Evolutionary conservation across 2,329 filamentous ascomycete genomes (phyloP), one percentile per base, ranked within the genome.

Genomic region (Aspergillus flavus): DNA sequence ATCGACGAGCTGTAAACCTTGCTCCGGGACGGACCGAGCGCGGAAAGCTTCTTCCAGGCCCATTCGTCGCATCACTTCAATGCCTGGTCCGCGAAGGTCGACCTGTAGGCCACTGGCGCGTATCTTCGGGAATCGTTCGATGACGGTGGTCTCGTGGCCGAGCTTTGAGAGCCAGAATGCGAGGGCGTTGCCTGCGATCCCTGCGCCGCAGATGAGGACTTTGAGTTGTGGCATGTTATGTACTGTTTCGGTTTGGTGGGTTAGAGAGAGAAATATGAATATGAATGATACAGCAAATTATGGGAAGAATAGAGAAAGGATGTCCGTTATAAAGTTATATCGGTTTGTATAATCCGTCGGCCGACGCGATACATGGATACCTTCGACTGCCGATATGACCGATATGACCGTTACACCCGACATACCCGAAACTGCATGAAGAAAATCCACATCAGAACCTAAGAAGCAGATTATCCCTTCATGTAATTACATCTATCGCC

Each of bases 51-150:
- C 64, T 43, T 84, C 76, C 2, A 88, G 73, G 0, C 83, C 85
- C 85, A 88, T 87, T 1, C 78, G 78, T 62, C 78, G 81, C 21
- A 87, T 69, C 10, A 86, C 81, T 11, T 84, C 76, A 52, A 87
- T 79, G 0, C 83, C 86, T 14, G 80, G 78, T 10, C 80, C 82
- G 2, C 84, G 81, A 0, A 89, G 72, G 68, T 88, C 86, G 4
- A 88, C 68, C 53, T 86, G 83, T 2, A 82, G 79, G 0, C 86
- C 87, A 0, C 75, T 75, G 1, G 76, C 72, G 1, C 86, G 81
- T 0, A 87, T 72, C 1, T n/a, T 58, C 0, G 79, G 70, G 55
- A 72, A 78, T 1, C 77, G 73, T 66, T 83, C 82, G 57, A 83
- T 64, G 10, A 84, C 70, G 2, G 80, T 83, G 46, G 83, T 72